Evolutionary conservation across 768 basidiomycete species (phyloP).

Genomic region (Psilocybe sp.): DNA sequence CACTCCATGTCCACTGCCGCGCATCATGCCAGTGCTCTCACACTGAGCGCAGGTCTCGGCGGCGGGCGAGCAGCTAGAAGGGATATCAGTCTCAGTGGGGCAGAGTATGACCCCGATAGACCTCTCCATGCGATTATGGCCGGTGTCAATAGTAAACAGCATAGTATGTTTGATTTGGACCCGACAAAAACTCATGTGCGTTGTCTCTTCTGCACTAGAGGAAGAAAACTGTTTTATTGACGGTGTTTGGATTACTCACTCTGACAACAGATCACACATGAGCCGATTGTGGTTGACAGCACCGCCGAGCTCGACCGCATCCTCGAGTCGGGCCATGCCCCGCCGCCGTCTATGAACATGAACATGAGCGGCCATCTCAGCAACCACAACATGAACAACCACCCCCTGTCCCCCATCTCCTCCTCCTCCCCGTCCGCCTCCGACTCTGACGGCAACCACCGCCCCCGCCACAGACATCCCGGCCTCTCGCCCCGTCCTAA

Average conservation of each 20-base stretch:
- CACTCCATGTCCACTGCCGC: slow-evolving; percentile 80
- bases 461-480: slow-evolving; percentile 15
- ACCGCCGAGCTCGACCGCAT: slow-evolving; percentile 62
- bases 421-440: slow-evolving; percentile 47
- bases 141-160: slow-evolving; percentile 46
- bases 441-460: slow-evolving; percentile 45
- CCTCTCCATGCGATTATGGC: slow-evolving; percentile 72
- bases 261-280: slow-evolving; percentile 37
- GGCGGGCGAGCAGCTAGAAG: slow-evolving; percentile 48
- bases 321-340: slow-evolving; percentile 51
- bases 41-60: slow-evolving; percentile 79
- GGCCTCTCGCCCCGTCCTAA: slow-evolving; percentile 46
- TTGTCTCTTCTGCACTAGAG: slow-evolving; percentile 11
- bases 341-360: slow-evolving; percentile 12
- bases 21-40: slow-evolving; percentile 88
- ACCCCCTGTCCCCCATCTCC: slow-evolving; percentile 46
- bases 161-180: slow-evolving; percentile 57
- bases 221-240: slow-evolving; percentile 1
- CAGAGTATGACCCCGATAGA: slow-evolving; percentile 85
- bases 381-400: slow-evolving; percentile 33
- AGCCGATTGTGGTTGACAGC: slow-evolving; percentile 59
- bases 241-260: slow-evolving; percentile 16
- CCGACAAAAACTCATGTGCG: slow-evolving; percentile 48
- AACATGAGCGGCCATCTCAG: slow-evolving; percentile 3
- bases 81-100: slow-evolving; percentile 64